Evolutionary conservation across 306 rosid genomes (phyloP).

Genomic region (Cucurbita maxima): DNA sequence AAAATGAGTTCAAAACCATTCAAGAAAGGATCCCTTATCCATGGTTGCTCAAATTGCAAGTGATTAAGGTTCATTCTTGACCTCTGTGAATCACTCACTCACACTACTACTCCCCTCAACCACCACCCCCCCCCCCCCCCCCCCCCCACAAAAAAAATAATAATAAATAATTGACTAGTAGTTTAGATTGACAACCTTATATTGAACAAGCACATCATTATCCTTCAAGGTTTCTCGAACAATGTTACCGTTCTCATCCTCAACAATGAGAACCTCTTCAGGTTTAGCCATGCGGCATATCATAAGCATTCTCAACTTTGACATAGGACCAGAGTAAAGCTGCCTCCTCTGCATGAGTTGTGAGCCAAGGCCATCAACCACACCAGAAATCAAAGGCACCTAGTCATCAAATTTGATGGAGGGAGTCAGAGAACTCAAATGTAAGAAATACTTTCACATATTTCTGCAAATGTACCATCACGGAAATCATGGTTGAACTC

Average conservation of each 20-base stretch:
- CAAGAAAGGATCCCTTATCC: not conserved
- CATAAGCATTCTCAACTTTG: slow-evolving; percentile 95
- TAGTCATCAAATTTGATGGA: slow-evolving; percentile 14
- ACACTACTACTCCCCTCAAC: not conserved
- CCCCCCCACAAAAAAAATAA: not conserved
- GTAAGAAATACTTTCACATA: not conserved
- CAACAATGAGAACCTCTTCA: slow-evolving; percentile 96
- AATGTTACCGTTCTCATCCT: slow-evolving; percentile 96
- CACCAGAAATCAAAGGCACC: slow-evolving; percentile 62
- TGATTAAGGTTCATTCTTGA: not conserved
- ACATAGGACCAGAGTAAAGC: slow-evolving; percentile 73
- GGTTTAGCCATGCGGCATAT: slow-evolving; percentile 99
- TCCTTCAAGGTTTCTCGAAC: slow-evolving; percentile 98
- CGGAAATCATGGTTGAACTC: not conserved
- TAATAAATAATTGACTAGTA: not conserved
- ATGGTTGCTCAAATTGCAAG: not conserved
- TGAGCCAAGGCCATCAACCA: slow-evolving; percentile 77
- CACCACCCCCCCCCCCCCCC: not conserved
- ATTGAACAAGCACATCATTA: slow-evolving; percentile 97
- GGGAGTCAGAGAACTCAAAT: not conserved
- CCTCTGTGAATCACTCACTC: not conserved
- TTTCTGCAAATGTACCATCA: not conserved
- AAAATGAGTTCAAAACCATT: not conserved
- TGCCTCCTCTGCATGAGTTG: slow-evolving; percentile 73
- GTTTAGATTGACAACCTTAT: slow-evolving; percentile 43